Conservation (phyloP, 495 filamentous ascomycete species). For the Xylaria longipes region DNA sequence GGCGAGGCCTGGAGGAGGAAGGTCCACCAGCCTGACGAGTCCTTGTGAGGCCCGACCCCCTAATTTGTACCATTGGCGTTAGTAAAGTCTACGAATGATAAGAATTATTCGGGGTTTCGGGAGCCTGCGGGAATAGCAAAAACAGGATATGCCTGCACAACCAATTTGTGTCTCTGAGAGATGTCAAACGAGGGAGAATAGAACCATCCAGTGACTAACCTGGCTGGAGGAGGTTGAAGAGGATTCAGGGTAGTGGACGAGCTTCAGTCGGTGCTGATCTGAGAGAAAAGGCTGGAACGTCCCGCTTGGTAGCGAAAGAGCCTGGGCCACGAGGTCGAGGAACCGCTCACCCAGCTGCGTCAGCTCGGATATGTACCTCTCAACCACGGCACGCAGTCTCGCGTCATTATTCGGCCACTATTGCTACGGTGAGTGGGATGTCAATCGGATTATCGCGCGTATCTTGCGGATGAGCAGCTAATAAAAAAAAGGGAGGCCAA, state of each 20-base stretch:
- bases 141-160: neutral
- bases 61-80: neutral
- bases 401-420: constrained; percentile 30
- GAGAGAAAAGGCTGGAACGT: constrained; percentile 58
- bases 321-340: constrained; percentile 58
- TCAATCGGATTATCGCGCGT: neutral
- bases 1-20: constrained; percentile 60
- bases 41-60: constrained; percentile 61
- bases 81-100: neutral
- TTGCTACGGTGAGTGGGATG: neutral
- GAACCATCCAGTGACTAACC: neutral
- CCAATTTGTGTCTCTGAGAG: neutral
- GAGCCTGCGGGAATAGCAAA: neutral
- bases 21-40: constrained; percentile 63
- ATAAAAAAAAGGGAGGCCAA: neutral
- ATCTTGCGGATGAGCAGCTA: neutral
- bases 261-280: constrained; percentile 61
- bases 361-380: constrained; percentile 56
- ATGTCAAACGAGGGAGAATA: neutral
- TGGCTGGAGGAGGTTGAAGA: neutral
- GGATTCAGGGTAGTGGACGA: constrained; percentile 52
- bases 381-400: constrained; percentile 36
- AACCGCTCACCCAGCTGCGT: constrained; percentile 55
- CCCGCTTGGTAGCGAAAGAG: constrained; percentile 44
- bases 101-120: neutral